Evolutionary conservation across 225 moss, liverwort and hornwort genomes (phyloP), one percentile per base, ranked within the genome.

Genomic region (Ulota crispa): DNA sequence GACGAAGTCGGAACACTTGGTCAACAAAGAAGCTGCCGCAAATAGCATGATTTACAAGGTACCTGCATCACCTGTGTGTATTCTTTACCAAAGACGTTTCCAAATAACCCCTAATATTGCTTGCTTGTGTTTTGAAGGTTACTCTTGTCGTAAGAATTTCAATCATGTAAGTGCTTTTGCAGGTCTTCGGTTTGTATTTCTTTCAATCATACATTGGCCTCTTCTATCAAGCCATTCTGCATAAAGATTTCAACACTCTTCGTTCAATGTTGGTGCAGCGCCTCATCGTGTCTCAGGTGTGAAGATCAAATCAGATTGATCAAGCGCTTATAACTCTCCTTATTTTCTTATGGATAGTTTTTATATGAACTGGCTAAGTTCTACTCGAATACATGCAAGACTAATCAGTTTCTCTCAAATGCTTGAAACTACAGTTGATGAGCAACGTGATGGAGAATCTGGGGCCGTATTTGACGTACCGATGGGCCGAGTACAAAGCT

Each of bases 381-480:
- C 24, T 31, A 72, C 71, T 39, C 53, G 20, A 61, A 53, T 54
- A 18, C 32, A 36, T 54, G 39, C 21, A 4, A 50, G 43, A 18
- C 57, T 73, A 12, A 56, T 60, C 50, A 9, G 12, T 68, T 45
- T 23, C 68, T 79, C 14, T 30, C 9, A 34, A 24, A 24, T 39
- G 28, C 73, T 21, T 73, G 72, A 47, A 78, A 80, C 12, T 82
- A 79, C 78, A 94, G 94, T 75, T 96, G 71, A 92, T 92, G 87
- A 92, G 91, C 87, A 96, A 92, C 52, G 90, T 93, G 78, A 84
- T 93, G 6, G 93, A 94, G 89, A 93, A 94, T 78, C 76, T 96
- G 53, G 83, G 92, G 78, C 94, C 95, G 18, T 96, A 93, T 69
- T 14, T 93, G 81, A 93, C 87, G 19, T 96, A 93, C 67, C 89